Conservation (phyloP, 768 basidiomycete species). For the Pisolithus marmoratus region DNA sequence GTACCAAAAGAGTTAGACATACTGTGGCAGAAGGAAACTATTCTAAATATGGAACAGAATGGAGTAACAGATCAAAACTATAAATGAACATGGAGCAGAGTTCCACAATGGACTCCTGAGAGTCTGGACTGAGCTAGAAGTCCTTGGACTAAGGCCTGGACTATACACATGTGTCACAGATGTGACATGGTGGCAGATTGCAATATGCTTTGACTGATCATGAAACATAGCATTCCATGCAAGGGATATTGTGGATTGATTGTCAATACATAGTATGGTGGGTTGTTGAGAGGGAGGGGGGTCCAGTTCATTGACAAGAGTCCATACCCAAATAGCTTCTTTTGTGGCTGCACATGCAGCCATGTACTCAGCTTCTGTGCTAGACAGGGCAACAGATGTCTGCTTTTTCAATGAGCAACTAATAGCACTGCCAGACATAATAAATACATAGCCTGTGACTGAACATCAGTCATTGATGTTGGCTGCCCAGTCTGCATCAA, state of each 20-base stretch:
- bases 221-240: neutral
- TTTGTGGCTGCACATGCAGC: constrained; percentile 23
- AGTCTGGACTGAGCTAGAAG: no score
- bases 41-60: no score
- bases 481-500: neutral
- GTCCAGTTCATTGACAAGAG: constrained; percentile 16
- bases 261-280: constrained; percentile 11
- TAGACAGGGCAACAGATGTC: constrained; percentile 19
- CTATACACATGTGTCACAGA: no score
- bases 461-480: neutral
- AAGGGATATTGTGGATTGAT: neutral
- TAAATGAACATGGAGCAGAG: no score
- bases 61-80: no score
- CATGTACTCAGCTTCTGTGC: constrained; percentile 41
- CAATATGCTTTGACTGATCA: constrained; percentile 1
- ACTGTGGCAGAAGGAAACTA: no score
- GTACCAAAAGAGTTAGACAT: no score
- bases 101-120: no score
- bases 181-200: neutral
- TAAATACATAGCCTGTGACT: constrained; percentile 28
- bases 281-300: neutral
- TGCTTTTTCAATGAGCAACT: constrained; percentile 25
- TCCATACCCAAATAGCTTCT: constrained; percentile 20
- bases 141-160: no score
- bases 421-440: constrained; percentile 30